Conservation (phyloP, 257 asterid species). For the Fraxinus pennsylvanica region DNA sequence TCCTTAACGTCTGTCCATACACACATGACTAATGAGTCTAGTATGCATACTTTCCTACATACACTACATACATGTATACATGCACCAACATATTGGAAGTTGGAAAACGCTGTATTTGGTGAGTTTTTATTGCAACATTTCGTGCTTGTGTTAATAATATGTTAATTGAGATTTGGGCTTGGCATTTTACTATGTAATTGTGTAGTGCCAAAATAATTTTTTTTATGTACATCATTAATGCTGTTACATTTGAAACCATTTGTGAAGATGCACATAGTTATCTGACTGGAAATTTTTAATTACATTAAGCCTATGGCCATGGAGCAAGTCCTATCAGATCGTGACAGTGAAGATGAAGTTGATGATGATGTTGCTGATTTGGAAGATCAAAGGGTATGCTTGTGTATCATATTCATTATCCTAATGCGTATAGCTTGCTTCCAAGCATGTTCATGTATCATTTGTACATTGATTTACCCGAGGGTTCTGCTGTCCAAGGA, state of each 20-base stretch:
- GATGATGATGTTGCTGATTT: slow-evolving; percentile 99
- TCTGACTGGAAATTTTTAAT: slow-evolving; percentile 28
- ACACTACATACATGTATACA: not conserved
- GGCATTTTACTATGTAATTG: not conserved
- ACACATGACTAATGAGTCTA: not conserved
- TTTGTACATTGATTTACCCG: slow-evolving; percentile 17
- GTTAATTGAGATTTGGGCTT: slow-evolving; percentile 8
- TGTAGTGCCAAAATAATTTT: not conserved
- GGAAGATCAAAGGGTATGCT: slow-evolving; percentile 92
- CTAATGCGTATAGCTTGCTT: slow-evolving; percentile 12
- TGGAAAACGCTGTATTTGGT: slow-evolving; percentile 1
- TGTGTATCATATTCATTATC: slow-evolving; percentile 22
- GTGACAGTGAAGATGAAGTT: slow-evolving; percentile 98
- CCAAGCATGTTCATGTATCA: slow-evolving; percentile 16
- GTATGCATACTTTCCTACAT: not conserved
- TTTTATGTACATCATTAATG: not conserved
- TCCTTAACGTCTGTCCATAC: not conserved
- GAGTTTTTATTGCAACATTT: slow-evolving; percentile 4
- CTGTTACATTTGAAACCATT: not conserved
- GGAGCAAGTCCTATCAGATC: slow-evolving; percentile 95
- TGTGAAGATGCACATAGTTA: slow-evolving; percentile 19
- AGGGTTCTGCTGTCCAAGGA: slow-evolving; percentile 23
- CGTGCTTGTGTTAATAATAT: not conserved
- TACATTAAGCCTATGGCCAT: slow-evolving; percentile 81
- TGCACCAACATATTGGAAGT: not conserved